A percentile compares a stretch with the other conserved stretches of the same genome.
phyloP scores from a whole-genome alignment of 768 basidiomycete species.

The Suillus variegatus region DNA sequence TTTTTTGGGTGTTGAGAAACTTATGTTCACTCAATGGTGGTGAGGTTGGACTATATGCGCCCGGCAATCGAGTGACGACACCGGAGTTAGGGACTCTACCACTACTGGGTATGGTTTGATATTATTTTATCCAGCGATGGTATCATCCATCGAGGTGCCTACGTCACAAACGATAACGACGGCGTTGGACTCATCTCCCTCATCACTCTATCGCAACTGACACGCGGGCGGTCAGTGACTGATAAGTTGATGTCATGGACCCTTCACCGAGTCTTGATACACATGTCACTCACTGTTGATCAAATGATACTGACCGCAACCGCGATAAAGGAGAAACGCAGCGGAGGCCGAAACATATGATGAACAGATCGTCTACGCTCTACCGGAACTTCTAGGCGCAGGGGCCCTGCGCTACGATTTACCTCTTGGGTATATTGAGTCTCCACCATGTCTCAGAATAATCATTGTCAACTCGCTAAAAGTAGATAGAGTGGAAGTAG shows the following conservation, averaged over 20 bases:
- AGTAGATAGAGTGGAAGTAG: not conserved
- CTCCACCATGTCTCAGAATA: not conserved
- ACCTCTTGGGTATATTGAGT: not conserved
- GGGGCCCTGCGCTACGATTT: not conserved
- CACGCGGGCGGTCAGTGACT: not conserved
- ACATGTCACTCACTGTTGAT: not conserved
- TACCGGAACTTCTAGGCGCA: not conserved
- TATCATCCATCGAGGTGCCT: conserved; percentile 50
- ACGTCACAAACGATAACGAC: conserved; percentile 42
- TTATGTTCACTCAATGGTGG: not conserved
- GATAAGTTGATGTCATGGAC: not conserved
- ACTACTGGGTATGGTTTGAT: conserved; percentile 45
- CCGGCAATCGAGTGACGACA: conserved; percentile 44
- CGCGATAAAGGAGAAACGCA: not conserved
- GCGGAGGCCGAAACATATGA: not conserved
- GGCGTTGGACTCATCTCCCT: conserved; percentile 44
- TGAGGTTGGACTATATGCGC: not conserved
- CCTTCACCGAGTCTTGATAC: not conserved
- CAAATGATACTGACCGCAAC: not conserved
- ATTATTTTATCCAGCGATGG: conserved; percentile 33
- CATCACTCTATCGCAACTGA: not conserved
- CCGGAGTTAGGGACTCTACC: conserved; percentile 45
- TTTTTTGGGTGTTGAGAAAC: conserved; percentile 48
- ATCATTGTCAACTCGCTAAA: not conserved
- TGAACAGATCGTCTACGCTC: not conserved